Evolutionary conservation across 139 green algal species (phyloP), one percentile per base, ranked within the genome.

Genomic region (Parachlorella kessleri): DNA sequence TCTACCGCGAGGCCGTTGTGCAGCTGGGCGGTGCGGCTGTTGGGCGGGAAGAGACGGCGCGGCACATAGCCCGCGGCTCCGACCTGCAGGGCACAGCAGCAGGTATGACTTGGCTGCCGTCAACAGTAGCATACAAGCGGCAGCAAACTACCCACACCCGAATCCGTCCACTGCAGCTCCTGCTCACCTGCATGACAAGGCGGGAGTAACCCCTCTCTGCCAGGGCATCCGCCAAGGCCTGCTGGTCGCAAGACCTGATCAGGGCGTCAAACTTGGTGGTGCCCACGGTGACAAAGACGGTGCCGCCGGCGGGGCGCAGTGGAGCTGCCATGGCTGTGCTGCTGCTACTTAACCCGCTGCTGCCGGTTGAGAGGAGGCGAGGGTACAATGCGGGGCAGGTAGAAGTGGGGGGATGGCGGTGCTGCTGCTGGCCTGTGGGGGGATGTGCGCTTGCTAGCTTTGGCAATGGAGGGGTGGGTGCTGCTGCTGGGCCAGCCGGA

Each of bases 211-310:
- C 92, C 30, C 82, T 73, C 2, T 30, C 32, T 7, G 59, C 38
- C 18, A 95, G 81, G 1, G 65, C 70, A 8, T 80, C 77, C 6
- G 81, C 79, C 37, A 96, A 84, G 4, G 82, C 73, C 3, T 42
- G 24, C 0, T 30, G 77, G 72, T 97, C 93, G 28, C 94, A 79
- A 9, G 86, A 84, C 55, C 86, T 55, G 59, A 95, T 89, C 24
- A 97, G 75, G 0, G 68, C 88, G 38, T 97, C 93, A 72, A 97
- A 97, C 55, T 90, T 91, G 18, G 93, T 97, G 28, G 90, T 97
- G 72, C 93, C 93, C 21, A 97, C 93, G 2, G 93, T 97, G 23
- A 97, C 88, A 36, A 97, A 87, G 1, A 92, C 92, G 40, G 41
- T 78, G 63, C 78, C 53, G 4, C 63, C 37, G n/a, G 3, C 35